These are phyloP conservation scores for Colletotrichum spinosum DNA, from an alignment of 2,329 filamentous ascomycete genomes.

Conservation along the genomic window DNA sequence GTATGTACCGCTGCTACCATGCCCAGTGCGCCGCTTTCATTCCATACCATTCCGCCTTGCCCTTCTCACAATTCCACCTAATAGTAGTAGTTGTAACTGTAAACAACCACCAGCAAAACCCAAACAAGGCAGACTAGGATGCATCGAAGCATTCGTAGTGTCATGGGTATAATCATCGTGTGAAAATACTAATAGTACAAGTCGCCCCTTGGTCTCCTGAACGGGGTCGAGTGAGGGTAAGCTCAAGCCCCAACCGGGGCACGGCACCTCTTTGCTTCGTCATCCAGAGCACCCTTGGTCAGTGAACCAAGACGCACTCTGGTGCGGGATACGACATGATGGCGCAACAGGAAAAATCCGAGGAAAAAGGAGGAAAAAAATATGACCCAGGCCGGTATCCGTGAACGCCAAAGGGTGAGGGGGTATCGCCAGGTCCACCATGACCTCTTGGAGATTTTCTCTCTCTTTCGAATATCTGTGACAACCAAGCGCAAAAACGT, in stretches of 20 bases:
- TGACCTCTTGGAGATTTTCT: conserved; percentile 34
- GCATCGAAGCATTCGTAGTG: conserved; percentile 19
- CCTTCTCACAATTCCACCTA: background rate
- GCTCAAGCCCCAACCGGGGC: background rate
- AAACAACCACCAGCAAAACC: conserved; percentile 2
- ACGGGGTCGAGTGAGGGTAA: conserved; percentile 8
- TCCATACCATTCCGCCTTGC: too few species aligned
- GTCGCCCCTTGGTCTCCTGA: conserved; percentile 6
- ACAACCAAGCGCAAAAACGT: conserved; percentile 19
- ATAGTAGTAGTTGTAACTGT: background rate
- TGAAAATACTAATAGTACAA: conserved; percentile 33
- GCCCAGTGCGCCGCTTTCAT: background rate
- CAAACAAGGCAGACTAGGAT: conserved; percentile 27
- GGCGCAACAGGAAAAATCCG: conserved; percentile 15
- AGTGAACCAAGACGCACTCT: background rate
- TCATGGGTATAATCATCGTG: conserved; percentile 37
- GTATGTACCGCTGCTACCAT: conserved; percentile 19
- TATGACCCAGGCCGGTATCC: conserved; percentile 22
- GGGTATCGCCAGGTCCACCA: conserved; percentile 38
- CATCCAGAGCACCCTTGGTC: conserved; percentile 23
- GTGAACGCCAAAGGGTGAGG: conserved; percentile 36
- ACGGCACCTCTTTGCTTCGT: conserved; percentile 10
- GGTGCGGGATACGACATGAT: conserved; percentile 14
- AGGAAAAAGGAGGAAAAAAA: conserved; percentile 4
- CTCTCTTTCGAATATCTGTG: conserved; percentile 23